Evolutionary conservation across 2,329 filamentous ascomycete species (phyloP), one percentile per base, ranked within the genome.

Genomic region (Keithomyces neogunnii): DNA sequence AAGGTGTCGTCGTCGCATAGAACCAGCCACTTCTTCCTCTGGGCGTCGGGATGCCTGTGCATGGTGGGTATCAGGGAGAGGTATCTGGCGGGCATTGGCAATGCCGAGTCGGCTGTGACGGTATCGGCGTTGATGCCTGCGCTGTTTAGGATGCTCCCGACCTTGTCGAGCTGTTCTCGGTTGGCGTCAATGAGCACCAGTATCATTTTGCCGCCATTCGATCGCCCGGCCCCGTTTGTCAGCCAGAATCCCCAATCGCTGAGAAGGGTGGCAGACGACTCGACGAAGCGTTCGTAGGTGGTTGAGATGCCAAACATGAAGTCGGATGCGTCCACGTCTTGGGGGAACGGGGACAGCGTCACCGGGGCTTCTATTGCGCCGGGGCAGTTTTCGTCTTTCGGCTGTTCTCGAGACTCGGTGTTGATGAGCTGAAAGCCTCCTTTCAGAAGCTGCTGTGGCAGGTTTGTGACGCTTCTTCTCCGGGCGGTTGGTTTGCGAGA

Each of bases 1-100:
- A 82, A 84, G 2, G 81, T 84, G 55, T 84, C 81, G 55, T 84
- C 81, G 55, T 84, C 81, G 59, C 81, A 82, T 19, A 78, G 72
- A 26, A 80, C 79, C 0, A 80, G 71, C 81, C 81, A 84, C 56
- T 77, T 80, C 62, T 74, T 77, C 30, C 61, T 61, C 31, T 58
- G 61, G 45, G 74, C 67, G 3, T 73, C 72, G 1, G 67, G 69
- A 56, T 80, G 76, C 52, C 73, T 72, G 63, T 77, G 80, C 19
- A 81, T 65, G 0, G 72, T 73, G 3, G 77, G 76, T 2, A 79
- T 70, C 3, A 81, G 68, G 0, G 73, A 76, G 32, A 81, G 64
- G 57, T 81, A 81, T 49, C 78, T 73, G 43, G 78, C 74, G 4
- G 77, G 77, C 78, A 81, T 81, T 71, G 48, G 32, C n/a, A 48